Base-by-base conservation (phyloP, 495 filamentous ascomycete genomes). In the Xylaria bambusicola region DNA sequence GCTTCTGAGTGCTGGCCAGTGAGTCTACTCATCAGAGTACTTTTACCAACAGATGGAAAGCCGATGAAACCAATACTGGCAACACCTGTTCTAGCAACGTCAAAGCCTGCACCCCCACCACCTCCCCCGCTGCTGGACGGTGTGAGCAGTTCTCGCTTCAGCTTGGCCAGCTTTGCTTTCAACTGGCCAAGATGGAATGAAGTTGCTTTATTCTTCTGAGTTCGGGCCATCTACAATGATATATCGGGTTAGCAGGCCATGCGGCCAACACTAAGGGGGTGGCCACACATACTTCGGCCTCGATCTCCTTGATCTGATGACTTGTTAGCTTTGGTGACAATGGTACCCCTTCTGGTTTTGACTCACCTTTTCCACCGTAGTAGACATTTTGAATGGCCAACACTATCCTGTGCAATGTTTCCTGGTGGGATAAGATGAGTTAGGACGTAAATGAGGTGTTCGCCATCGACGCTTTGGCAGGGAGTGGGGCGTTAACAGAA, bases 161-260 rank as follows among this genome's bases (percentile, higher is more conserved):
- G 79, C 77, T 98, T 98, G 20, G 94, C 93, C 72, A 98, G 89
- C 78, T 98, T 98, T 45, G 94, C 94, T 77, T 98, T 98, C 68
- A 98, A 79, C 81, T 97, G 94, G 69, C 92, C 92, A 60, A 86
- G 68, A 73, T 86, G 84, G 66, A 87, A 98, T 31, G 92, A 93
- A 13, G 94, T 98, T 38, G 91, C 90, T 78, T 98, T 98, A 75
- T 98, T 98, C 78, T 97, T 98, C 73, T 98, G 94, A 66, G 93
- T 98, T 75, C 84, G 84, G 75, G 92, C 91, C 93, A 95, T 95
- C 86, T 91, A 62, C 62, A 45, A 53, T 56, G 46, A 41, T 38
- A 64, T 10, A 62, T 24, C 33, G 21, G 17, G 18, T 55, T 41
- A 64, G 44, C 23, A 48, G 62, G 13, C 26, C 24, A 20, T 23